A percentile compares a stretch with the other conserved stretches of the same genome.
Conservation (phyloP, 495 filamentous ascomycete genomes). For the Sordaria brevicollis region DNA sequence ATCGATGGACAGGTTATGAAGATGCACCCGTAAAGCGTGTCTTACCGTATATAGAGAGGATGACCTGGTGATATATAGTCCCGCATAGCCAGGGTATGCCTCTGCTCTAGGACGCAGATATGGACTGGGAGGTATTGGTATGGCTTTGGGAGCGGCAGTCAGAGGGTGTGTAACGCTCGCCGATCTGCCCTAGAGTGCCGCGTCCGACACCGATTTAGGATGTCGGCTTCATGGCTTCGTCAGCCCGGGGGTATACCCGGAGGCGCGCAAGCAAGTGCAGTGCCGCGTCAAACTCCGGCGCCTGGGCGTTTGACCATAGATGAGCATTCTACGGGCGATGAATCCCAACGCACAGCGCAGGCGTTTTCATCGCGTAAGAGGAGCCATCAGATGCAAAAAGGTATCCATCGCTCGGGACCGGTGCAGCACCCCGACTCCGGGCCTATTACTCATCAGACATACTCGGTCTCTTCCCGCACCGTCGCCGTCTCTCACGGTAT, state of each 20-base stretch:
- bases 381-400: not conserved
- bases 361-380: not conserved
- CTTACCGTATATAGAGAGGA: conserved; percentile 25
- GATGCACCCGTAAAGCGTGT: conserved; percentile 25
- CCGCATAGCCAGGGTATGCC: conserved; percentile 3
- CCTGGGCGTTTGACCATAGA: not conserved
- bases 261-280: conserved; percentile 12
- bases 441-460: not conserved
- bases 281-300: not conserved
- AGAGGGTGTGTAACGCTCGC: not conserved
- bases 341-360: not conserved
- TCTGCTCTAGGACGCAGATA: not conserved
- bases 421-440: not conserved
- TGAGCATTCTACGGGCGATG: not conserved
- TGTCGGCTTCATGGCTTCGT: not conserved
- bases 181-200: not conserved
- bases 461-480: not conserved
- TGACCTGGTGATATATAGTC: conserved; percentile 15
- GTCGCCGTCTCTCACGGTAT: not conserved
- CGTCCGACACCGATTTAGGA: not conserved
- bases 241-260: not conserved
- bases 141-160: not conserved
- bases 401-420: not conserved
- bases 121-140: not conserved
- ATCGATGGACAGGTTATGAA: not conserved